Evolutionary conservation across 805 yeast genomes (phyloP).

Genomic region (Metschnikowia gelsemii): DNA sequence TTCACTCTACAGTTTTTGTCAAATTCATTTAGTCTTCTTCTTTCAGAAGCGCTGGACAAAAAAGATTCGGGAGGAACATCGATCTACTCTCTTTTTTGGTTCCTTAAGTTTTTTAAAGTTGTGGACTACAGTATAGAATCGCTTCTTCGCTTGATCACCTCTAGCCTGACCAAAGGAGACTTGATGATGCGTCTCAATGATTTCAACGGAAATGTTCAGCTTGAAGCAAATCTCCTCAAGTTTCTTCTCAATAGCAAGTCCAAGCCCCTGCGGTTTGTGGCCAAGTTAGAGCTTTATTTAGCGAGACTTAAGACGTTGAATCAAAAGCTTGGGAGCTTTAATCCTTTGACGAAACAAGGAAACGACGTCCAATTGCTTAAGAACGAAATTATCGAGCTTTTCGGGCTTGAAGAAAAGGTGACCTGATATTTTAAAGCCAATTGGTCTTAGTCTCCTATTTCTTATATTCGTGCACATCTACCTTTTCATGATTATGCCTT

Average conservation of each 20-base stretch:
- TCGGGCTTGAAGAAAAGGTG: neutral
- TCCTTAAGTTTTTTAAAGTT: slow-evolving; percentile 37
- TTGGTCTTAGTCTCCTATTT: too few species aligned
- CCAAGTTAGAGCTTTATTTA: slow-evolving; percentile 10
- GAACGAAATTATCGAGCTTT: slow-evolving; percentile 4
- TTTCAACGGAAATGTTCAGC: slow-evolving; percentile 34
- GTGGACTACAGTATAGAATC: slow-evolving; percentile 30
- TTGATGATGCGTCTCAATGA: slow-evolving; percentile 29
- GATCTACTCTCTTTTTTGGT: slow-evolving; percentile 33
- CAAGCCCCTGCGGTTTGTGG: slow-evolving; percentile 13
- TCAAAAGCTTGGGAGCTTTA: slow-evolving; percentile 22
- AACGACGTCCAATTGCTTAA: slow-evolving; percentile 14
- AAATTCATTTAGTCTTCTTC: slow-evolving; percentile 38
- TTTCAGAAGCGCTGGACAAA: slow-evolving; percentile 20
- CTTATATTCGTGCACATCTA: too few species aligned
- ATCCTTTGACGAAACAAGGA: slow-evolving; percentile 19
- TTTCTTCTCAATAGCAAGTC: slow-evolving; percentile 21
- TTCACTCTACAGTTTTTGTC: slow-evolving; percentile 43
- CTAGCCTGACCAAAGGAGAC: slow-evolving; percentile 16
- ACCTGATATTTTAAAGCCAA: too few species aligned
- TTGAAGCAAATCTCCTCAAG: slow-evolving; percentile 33
- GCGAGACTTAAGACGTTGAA: slow-evolving; percentile 19
- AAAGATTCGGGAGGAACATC: slow-evolving; percentile 19
- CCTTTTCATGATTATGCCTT: too few species aligned
- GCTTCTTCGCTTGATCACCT: slow-evolving; percentile 20